A percentile compares a stretch with the other conserved stretches of the same genome.
These are phyloP conservation scores for Volvariella surrecta DNA, from an alignment of 1,284 basidiomycete genomes.

Conservation along the genomic window DNA sequence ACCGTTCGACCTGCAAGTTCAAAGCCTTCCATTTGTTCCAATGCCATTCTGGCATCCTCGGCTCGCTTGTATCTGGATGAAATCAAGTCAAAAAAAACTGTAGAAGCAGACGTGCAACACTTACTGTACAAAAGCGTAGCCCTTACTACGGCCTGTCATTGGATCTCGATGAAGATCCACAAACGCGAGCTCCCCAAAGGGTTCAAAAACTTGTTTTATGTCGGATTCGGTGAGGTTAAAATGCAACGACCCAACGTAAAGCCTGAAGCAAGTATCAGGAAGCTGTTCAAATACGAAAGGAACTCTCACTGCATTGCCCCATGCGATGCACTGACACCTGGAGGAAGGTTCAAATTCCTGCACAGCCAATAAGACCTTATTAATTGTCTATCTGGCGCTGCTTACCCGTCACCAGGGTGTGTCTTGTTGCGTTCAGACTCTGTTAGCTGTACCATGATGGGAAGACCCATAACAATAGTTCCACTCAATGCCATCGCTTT, in stretches of 20 bases:
- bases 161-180: slow-evolving; percentile 96
- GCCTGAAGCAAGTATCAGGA: slow-evolving; percentile 34
- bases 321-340: slow-evolving; percentile 66
- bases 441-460: slow-evolving; percentile 92
- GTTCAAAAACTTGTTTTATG: slow-evolving; percentile 97
- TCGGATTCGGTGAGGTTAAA: slow-evolving; percentile 95
- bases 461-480: slow-evolving; percentile 95
- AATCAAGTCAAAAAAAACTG: slow-evolving; percentile 5
- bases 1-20: slow-evolving; percentile 92
- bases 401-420: slow-evolving; percentile 76
- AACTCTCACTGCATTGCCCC: slow-evolving; percentile 66
- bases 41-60: slow-evolving; percentile 91
- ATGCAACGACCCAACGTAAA: slow-evolving; percentile 95
- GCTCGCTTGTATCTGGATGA: slow-evolving; percentile 69
- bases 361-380: too few relatives aligned
- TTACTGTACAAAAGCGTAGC: slow-evolving; percentile 96
- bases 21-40: slow-evolving; percentile 98
- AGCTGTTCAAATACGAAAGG: slow-evolving; percentile 5
- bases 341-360: slow-evolving; percentile 71
- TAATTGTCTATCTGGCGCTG: too few relatives aligned
- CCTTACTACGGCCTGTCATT: slow-evolving; percentile 90
- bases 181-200: slow-evolving; percentile 96
- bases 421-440: slow-evolving; percentile 93
- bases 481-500: slow-evolving; percentile 87
- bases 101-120: slow-evolving; percentile 18